Conservation (phyloP, 2,329 filamentous ascomycete genomes). For the Fusarium pseudocircinatum region DNA sequence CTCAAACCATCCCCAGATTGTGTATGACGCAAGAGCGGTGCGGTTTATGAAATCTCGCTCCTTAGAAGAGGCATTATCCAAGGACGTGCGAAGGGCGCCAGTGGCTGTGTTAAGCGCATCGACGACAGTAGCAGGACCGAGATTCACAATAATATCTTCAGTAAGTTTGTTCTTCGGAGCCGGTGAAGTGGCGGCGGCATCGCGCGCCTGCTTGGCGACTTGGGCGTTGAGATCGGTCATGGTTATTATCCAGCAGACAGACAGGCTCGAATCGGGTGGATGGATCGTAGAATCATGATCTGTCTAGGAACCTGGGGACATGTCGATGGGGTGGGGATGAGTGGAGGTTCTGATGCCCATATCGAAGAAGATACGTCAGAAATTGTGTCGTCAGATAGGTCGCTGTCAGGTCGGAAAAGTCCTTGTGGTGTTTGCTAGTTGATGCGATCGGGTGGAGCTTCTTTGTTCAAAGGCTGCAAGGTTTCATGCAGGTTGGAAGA, state of each 20-base stretch:
- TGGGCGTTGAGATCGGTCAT: slow-evolving; percentile 49
- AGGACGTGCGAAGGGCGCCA: slow-evolving; percentile 64
- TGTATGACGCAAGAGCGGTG: slow-evolving; percentile 75
- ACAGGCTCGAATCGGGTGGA: slow-evolving; percentile 24
- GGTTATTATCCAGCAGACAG: slow-evolving; percentile 36
- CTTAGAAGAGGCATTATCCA: slow-evolving; percentile 68
- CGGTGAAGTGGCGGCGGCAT: slow-evolving; percentile 52
- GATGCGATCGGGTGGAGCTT: slow-evolving; percentile 14
- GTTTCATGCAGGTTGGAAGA: slow-evolving; percentile 9
- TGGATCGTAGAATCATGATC: slow-evolving; percentile 42
- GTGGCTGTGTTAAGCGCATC: slow-evolving; percentile 66
- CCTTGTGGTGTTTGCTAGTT: slow-evolving; percentile 3
- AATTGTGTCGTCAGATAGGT: slow-evolving; percentile 23
- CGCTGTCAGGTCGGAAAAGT: slow-evolving; percentile 11
- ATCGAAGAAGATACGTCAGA: slow-evolving; percentile 39
- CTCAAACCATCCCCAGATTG: slow-evolving; percentile 77
- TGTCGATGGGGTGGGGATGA: slow-evolving; percentile 34
- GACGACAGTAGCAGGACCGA: slow-evolving; percentile 69
- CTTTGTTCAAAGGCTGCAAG: slow-evolving; percentile 14
- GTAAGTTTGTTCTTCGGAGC: slow-evolving; percentile 54
- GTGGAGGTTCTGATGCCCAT: slow-evolving; percentile 42
- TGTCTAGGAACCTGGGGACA: slow-evolving; percentile 44
- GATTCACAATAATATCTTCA: slow-evolving; percentile 69
- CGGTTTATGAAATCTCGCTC: slow-evolving; percentile 78
- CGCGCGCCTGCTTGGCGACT: slow-evolving; percentile 48